Evolutionary conservation across 1,284 basidiomycete species (phyloP).

Genomic region (Austroboletus rostrupii): DNA sequence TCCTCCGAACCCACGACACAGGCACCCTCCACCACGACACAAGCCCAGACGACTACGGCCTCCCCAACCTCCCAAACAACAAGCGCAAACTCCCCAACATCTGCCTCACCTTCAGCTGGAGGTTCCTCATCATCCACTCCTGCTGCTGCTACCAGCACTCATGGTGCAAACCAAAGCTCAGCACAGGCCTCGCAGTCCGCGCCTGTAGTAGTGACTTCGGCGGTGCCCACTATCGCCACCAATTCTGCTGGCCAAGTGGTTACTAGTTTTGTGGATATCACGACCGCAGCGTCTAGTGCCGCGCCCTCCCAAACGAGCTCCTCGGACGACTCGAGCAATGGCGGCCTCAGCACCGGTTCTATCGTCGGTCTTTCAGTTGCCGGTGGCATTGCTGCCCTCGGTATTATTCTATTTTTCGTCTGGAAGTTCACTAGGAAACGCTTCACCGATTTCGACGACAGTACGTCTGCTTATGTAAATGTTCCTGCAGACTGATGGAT

Average conservation of each 20-base stretch:
- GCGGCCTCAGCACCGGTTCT: conserved; percentile 54
- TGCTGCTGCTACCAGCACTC: conserved; percentile 1
- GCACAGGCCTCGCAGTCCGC: not conserved
- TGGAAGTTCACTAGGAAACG: conserved; percentile 83
- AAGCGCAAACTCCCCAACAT: conserved; percentile 7
- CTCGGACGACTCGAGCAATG: conserved; percentile 8
- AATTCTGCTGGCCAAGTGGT: conserved; percentile 22
- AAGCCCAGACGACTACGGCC: conserved; percentile 3
- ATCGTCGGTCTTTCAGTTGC: conserved; percentile 77
- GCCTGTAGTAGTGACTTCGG: conserved; percentile 4
- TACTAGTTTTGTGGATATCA: conserved; percentile 14
- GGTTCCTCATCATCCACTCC: conserved; percentile 5
- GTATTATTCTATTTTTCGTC: conserved; percentile 65
- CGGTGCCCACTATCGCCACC: conserved; percentile 24
- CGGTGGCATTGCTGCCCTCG: conserved; percentile 67
- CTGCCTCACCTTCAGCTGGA: conserved; percentile 9
- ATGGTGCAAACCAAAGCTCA: not conserved
- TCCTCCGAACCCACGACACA: not conserved
- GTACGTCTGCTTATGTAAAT: conserved; percentile 42
- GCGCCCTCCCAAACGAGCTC: conserved; percentile 16
- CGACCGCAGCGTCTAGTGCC: conserved; percentile 8
- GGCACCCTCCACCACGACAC: conserved; percentile 8
- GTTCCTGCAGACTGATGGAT: conserved; percentile 9
- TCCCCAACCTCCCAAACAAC: conserved; percentile 3
- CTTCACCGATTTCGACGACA: conserved; percentile 69